Conservation (phyloP, 192 early-diverging fungal genomes). For the Mortierella antarctica region DNA sequence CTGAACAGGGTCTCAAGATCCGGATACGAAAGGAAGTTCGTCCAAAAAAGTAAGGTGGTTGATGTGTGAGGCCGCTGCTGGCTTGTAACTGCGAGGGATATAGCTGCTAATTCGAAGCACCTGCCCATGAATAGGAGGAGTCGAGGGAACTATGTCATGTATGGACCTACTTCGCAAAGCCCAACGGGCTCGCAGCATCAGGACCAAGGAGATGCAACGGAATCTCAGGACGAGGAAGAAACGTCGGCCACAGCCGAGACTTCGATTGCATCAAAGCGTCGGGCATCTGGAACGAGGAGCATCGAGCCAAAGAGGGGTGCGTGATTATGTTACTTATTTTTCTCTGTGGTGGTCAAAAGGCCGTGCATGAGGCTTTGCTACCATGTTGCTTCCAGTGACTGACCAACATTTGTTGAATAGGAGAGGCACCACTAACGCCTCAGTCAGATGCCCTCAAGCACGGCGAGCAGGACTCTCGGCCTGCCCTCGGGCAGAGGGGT, state of each 20-base stretch:
- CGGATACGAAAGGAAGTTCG: conserved; percentile 91
- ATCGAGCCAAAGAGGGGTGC: conserved; percentile 12
- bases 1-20: conserved; percentile 96
- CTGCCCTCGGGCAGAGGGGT: not conserved
- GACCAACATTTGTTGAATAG: no score
- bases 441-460: not conserved
- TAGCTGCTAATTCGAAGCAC: not conserved
- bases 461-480: not conserved
- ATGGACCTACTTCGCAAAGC: conserved; percentile 18
- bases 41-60: conserved; percentile 42
- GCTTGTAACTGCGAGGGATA: not conserved
- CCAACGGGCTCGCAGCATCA: conserved; percentile 20
- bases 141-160: conserved; percentile 14
- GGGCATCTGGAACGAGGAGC: conserved; percentile 15
- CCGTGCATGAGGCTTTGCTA: not conserved
- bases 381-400: no score
- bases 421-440: not conserved
- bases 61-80: not conserved
- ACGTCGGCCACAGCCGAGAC: not conserved
- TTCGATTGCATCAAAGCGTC: conserved; percentile 17
- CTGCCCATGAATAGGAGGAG: conserved; percentile 1
- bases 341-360: not conserved
- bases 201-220: not conserved
- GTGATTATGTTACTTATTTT: not conserved
- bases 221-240: conserved; percentile 24